These are phyloP conservation scores for Solanum pennellii DNA, from an alignment of 257 asterid species.

Conservation along the genomic window DNA sequence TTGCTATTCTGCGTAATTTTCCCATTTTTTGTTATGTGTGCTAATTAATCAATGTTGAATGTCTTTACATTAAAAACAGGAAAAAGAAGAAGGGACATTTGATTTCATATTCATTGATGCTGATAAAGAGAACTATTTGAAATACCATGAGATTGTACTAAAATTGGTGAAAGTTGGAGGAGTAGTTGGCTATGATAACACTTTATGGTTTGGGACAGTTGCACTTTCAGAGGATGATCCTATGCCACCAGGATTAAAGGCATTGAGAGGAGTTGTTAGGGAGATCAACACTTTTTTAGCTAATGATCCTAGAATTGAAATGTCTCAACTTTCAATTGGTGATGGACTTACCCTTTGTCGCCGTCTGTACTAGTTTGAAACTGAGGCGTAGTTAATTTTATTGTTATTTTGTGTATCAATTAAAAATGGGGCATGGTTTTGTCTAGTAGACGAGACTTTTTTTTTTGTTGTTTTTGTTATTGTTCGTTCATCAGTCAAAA, in stretches of 20 bases:
- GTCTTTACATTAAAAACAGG: neutral
- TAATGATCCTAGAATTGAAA: conserved; percentile 28
- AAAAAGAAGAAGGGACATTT: conserved; percentile 28
- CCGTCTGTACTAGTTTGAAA: conserved; percentile 9
- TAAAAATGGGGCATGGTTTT: neutral
- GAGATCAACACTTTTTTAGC: conserved; percentile 34
- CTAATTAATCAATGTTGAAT: neutral
- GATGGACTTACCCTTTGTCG: conserved; percentile 50
- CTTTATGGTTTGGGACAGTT: conserved; percentile 43
- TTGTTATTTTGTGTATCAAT: neutral
- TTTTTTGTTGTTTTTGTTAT: neutral
- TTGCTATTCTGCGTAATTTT: no score
- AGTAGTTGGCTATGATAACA: conserved; percentile 42
- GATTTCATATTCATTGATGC: conserved; percentile 55
- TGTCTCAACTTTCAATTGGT: conserved; percentile 36
- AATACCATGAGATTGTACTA: conserved; percentile 34
- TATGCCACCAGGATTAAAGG: conserved; percentile 20
- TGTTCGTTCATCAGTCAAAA: neutral
- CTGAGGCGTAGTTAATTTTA: neutral
- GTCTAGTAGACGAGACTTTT: neutral
- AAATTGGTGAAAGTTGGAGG: conserved; percentile 40
- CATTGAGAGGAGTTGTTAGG: conserved; percentile 7
- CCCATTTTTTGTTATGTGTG: no score
- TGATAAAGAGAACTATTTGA: conserved; percentile 35
- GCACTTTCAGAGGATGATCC: conserved; percentile 26